Base-by-base conservation (phyloP, 495 filamentous ascomycete species). In the Neurospora sp. region DNA sequence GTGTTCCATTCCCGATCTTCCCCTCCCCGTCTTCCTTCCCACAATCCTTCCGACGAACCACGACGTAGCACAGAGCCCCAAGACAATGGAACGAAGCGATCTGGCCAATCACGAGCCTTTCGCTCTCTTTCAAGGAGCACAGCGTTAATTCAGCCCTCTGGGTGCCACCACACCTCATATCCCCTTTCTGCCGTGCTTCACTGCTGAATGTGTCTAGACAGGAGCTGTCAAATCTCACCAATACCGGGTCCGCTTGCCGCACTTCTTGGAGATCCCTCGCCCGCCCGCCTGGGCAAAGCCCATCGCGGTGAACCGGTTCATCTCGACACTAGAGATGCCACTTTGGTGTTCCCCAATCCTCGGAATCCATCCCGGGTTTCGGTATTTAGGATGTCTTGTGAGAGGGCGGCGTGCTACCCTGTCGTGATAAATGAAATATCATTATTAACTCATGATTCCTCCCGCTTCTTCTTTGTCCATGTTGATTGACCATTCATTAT, bases 1-100 rank as follows among this genome's bases (percentile, higher is more conserved):
- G 82, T 77, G 75, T 75, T 73, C 72, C 80, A 78, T 77, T 81
- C 79, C 79, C 79, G 79, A 74, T 37, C 69, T 45, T 53, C 74
- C 76, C 75, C 76, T 65, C 53, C 53, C 14, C 27, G 27, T 65
- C 53, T 4, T 65, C 27, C 53, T 61, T 61, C 14, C 45, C 53
- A 31, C 53, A 61, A 61, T 61, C 53, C 22, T 65, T 65, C 53
- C 53, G 53, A 65, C 53, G 53, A 65, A 35, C 53, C 53, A 65
- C 53, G 27, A 65, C 22, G 53, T 31, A 61, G 53, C 12, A 61
- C 53, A 61, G 53, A 61, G 22, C 53, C 53, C 53, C 22, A 61
- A 31, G 22, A 20, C 45, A 5, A 53, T 44, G 41, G 41, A 53
- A 53, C 9, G 10, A 14, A 59, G 10, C 20, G 10, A 14, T 65